Conservation (phyloP, 2,329 filamentous ascomycete species). For the Eurotiales sp. region DNA sequence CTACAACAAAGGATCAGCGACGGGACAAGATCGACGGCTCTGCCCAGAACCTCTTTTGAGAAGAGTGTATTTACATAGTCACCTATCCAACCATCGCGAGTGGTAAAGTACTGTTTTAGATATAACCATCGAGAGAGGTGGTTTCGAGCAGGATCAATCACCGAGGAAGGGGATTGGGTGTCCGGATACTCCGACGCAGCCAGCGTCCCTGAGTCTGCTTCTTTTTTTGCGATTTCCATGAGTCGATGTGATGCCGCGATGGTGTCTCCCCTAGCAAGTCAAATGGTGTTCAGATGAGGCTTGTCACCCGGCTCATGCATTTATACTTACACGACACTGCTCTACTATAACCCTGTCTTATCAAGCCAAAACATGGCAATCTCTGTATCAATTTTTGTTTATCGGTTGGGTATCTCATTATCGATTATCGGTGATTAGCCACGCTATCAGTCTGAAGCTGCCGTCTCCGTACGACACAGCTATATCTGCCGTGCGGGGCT, state of each 20-base stretch:
- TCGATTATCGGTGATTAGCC: too few relatives aligned
- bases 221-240: conserved; percentile 5
- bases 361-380: too few relatives aligned
- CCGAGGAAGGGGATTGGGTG: background rate
- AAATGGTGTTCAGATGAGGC: too few relatives aligned
- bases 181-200: background rate
- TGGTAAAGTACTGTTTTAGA: conserved; percentile 23
- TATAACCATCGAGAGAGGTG: conserved; percentile 20
- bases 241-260: too few relatives aligned
- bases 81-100: conserved; percentile 47
- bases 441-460: too few relatives aligned
- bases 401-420: too few relatives aligned
- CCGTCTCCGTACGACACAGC: too few relatives aligned
- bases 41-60: background rate
- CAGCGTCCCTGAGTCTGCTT: background rate
- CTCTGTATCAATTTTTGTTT: too few relatives aligned
- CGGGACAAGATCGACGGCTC: background rate
- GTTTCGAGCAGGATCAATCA: background rate
- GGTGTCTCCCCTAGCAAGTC: too few relatives aligned
- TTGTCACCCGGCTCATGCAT: too few relatives aligned
- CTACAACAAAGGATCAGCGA: conserved; percentile 5
- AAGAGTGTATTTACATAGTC: conserved; percentile 33
- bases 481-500: background rate
- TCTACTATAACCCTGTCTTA: too few relatives aligned
- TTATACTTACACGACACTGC: too few relatives aligned